These are phyloP conservation scores for Phaeoacremonium minimum DNA, from an alignment of 2,329 filamentous ascomycete species.

Conservation along the genomic window DNA sequence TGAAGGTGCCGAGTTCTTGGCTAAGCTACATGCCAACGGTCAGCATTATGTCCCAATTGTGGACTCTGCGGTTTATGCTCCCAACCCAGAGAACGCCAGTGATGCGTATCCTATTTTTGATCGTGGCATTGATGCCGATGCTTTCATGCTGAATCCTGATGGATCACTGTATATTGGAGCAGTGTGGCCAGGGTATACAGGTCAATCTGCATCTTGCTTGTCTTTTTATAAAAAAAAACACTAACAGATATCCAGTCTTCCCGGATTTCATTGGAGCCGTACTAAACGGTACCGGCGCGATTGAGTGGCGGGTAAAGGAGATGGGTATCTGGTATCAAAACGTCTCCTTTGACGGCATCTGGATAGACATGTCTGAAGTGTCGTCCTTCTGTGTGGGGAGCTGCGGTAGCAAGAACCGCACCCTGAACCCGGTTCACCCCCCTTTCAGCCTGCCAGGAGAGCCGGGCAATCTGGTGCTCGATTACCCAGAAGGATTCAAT, in stretches of 20 bases:
- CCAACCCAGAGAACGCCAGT: constrained; percentile 63
- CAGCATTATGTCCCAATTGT: constrained; percentile 74
- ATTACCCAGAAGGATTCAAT: constrained; percentile 67
- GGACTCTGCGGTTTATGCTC: constrained; percentile 66
- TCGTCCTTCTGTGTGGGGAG: constrained; percentile 66
- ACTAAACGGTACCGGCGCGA: constrained; percentile 57
- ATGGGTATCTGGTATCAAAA: constrained; percentile 52
- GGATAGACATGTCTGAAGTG: constrained; percentile 58
- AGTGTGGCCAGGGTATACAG: constrained; percentile 70
- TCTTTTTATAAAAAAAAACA: not conserved
- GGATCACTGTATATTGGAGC: constrained; percentile 53
- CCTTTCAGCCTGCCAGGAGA: constrained; percentile 63
- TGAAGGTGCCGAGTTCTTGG: constrained; percentile 56
- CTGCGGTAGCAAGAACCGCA: constrained; percentile 62
- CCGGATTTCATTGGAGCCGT: constrained; percentile 66
- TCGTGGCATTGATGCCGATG: constrained; percentile 52
- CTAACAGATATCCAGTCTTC: constrained; percentile 38
- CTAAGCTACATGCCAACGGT: constrained; percentile 56
- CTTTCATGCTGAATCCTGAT: constrained; percentile 53
- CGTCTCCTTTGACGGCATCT: constrained; percentile 46
- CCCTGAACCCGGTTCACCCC: constrained; percentile 65
- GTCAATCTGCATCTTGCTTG: constrained; percentile 12
- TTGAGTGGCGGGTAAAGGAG: constrained; percentile 65
- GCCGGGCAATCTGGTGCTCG: constrained; percentile 51
- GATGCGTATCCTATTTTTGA: constrained; percentile 62